Percentiles rank a stretch among this genome's conserved stretches.
phyloP scores from a whole-genome alignment of 2,329 filamentous ascomycete genomes.

The Colletotrichum sp. region DNA sequence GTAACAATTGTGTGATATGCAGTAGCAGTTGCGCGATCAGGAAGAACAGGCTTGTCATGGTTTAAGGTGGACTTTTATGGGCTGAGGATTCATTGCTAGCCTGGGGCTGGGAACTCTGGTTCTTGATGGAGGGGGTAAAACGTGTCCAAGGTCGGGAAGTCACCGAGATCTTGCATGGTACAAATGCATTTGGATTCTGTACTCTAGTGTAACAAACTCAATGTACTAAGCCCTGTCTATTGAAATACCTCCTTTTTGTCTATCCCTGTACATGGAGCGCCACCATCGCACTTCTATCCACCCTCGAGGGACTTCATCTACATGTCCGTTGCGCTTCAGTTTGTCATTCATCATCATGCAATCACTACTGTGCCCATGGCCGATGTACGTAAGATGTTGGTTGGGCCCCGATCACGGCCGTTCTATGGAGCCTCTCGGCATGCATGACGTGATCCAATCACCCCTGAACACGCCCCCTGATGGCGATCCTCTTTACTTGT shows the following conservation, averaged over 20 bases:
- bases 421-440: not conserved
- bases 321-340: rapidly evolving
- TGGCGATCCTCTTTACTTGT: conserved; percentile 19
- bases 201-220: not conserved
- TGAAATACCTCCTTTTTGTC: not conserved
- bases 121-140: not conserved
- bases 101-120: not conserved
- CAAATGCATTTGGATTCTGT: not conserved
- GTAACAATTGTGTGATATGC: not conserved
- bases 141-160: not conserved
- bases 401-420: not conserved
- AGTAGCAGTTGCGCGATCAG: not conserved
- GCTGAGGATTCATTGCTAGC: not conserved
- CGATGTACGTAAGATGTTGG: not conserved
- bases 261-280: not conserved
- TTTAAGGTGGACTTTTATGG: not conserved
- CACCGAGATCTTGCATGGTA: not conserved
- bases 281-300: not conserved
- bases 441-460: not conserved
- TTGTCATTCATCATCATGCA: not conserved
- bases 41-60: too few relatives aligned
- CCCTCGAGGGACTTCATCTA: not conserved
- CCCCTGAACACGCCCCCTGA: not conserved
- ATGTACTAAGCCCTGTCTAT: not conserved
- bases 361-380: not conserved